These are phyloP conservation scores for Drechslerella coelobrocha DNA, from an alignment of 2,329 filamentous ascomycete species.

Conservation along the genomic window DNA sequence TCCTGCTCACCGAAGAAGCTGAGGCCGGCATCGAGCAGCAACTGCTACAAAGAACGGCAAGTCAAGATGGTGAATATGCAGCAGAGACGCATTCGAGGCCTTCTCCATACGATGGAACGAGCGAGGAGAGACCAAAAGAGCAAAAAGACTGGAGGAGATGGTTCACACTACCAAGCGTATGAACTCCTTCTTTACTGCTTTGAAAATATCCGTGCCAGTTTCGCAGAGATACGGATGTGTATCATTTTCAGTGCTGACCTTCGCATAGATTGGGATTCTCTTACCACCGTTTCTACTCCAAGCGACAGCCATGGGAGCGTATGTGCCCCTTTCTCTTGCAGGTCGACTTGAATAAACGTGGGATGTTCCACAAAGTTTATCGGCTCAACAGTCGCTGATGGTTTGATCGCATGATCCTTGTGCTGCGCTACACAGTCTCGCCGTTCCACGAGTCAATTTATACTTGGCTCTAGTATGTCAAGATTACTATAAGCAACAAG, in stretches of 20 bases:
- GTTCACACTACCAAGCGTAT: conserved; percentile 50
- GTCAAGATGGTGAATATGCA: conserved; percentile 6
- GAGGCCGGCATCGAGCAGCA: conserved; percentile 10
- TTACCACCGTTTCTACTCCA: conserved; percentile 82
- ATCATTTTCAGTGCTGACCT: conserved; percentile 43
- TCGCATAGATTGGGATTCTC: conserved; percentile 72
- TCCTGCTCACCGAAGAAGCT: conserved; percentile 24
- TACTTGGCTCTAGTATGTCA: conserved; percentile 84
- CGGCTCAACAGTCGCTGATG: conserved; percentile 16
- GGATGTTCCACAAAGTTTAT: neutral
- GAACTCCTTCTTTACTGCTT: neutral
- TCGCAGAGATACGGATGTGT: too few relatives aligned
- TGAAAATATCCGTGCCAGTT: neutral
- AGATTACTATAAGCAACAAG: conserved; percentile 76
- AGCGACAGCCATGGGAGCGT: conserved; percentile 83
- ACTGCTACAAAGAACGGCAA: conserved; percentile 1
- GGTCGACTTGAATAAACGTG: neutral
- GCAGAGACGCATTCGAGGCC: conserved; percentile 30
- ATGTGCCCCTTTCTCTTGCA: conserved; percentile 54
- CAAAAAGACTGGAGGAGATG: conserved; percentile 43
- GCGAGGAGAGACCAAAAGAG: conserved; percentile 5
- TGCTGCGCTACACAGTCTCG: conserved; percentile 30
- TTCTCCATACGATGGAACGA: conserved; percentile 27
- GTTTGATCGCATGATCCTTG: neutral
- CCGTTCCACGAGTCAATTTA: conserved; percentile 57